Base-by-base conservation (phyloP, 140 eudicot genomes). In the Flaveria floridana region DNA sequence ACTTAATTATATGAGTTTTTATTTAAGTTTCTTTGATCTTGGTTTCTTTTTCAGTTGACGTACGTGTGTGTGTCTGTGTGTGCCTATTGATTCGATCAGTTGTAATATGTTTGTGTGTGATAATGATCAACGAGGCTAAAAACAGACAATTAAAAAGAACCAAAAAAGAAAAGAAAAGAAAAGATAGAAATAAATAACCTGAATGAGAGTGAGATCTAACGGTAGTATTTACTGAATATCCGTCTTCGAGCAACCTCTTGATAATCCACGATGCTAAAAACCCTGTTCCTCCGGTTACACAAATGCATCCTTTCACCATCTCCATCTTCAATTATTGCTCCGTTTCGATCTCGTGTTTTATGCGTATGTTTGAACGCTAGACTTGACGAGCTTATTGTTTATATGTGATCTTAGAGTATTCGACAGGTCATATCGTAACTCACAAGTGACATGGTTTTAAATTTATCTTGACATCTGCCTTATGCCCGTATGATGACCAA, bases 211-310 rank as follows among this genome's bases (percentile, higher is more conserved):
- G 55, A 48, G 62, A 55, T 55, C 70, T 65, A 7, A 65, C 44
- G 2, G 2, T 65, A 3, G 70, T 3, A 65, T 65, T 65, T 2
- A 65, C 70, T 8, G 14, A 65, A 65, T 65, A 65, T 37, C 70
- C 70, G 8, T 65, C 50, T 3, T 65, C 15, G 8, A 65, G 51
- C 70, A 65, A 20, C 14, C 70, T 34, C 15, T 65, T 65, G 50
- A 65, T 65, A 25, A 65, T 65, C 26, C 70, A 65, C 9, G 70
- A 65, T 65, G 50, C 70, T 65, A 65, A 3, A 37, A 15, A 65
- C 48, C 70, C 50, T 65, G 70, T 65, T 65, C 70, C 51, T 37
- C 70, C 51, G 7, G 70, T 65, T 4, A 65, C 70, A 37, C 70
- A 65, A 37, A 65, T 37, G 25, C 70, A 2, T 65, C 70, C 70